Evolutionary conservation across 2,329 filamentous ascomycete genomes (phyloP).

Genomic region (Massarina eburnea): DNA sequence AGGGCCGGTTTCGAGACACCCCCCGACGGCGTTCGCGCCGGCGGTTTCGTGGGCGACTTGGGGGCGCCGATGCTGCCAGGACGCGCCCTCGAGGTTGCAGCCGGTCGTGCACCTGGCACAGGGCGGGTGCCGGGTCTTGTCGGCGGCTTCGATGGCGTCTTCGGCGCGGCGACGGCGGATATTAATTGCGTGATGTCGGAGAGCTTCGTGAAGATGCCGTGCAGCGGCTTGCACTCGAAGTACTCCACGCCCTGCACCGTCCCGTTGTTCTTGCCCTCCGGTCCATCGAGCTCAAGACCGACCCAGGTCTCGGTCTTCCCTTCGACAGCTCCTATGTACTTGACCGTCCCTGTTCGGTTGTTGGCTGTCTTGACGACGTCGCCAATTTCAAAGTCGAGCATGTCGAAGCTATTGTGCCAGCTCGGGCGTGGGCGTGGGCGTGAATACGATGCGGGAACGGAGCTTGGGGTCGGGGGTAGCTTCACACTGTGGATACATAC

Average conservation of each 20-base stretch:
- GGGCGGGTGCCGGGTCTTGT: slow-evolving; percentile 6
- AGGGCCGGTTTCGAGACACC: neutral
- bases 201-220: slow-evolving; percentile 87
- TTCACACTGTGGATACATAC: too few relatives aligned
- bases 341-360: slow-evolving; percentile 69
- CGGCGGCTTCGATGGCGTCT: slow-evolving; percentile 6
- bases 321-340: slow-evolving; percentile 75
- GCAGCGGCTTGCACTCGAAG: slow-evolving; percentile 71
- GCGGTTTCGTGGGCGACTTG: slow-evolving; percentile 13
- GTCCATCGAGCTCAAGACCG: slow-evolving; percentile 81
- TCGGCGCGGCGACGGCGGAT: slow-evolving; percentile 39
- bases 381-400: slow-evolving; percentile 51
- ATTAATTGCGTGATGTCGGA: slow-evolving; percentile 62
- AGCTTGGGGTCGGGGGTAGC: neutral
- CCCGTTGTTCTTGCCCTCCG: slow-evolving; percentile 90
- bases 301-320: slow-evolving; percentile 87
- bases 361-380: slow-evolving; percentile 79
- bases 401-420: slow-evolving; percentile 1
- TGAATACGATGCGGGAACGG: neutral
- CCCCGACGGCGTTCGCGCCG: slow-evolving; percentile 1
- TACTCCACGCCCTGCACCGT: slow-evolving; percentile 84
- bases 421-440: neutral
- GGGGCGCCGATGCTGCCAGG: slow-evolving; percentile 26
- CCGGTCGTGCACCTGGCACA: slow-evolving; percentile 15
- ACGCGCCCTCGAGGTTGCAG: slow-evolving; percentile 19